Evolutionary conservation across 192 early-diverging fungal species (phyloP), one percentile per base, ranked within the genome.

Genomic region (Coemansia sp.): DNA sequence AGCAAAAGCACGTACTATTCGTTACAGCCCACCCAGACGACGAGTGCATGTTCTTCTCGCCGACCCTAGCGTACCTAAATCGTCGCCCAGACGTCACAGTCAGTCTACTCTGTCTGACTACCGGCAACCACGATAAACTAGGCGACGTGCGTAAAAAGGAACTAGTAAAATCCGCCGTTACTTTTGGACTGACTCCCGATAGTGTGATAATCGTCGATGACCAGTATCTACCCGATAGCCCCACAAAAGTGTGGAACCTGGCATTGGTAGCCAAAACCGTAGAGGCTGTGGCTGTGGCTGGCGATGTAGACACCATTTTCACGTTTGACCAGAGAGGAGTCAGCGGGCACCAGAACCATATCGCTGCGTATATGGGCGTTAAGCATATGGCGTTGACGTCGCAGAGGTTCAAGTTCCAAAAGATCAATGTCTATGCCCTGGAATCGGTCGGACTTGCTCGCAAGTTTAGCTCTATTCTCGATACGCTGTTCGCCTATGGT

Each of bases 1-100:
- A 65, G 43, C 72, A 77, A 67, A 79, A 77, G 40, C 79, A 79
- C 59, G 85, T 81, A 8, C 84, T 94, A 7, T 76, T 96, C 16
- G 82, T 95, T 15, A 95, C 89, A 18, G 93, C 96, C 8, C 96
- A 98, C 77, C 97, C 97, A 0, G 97, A 98, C 86, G 97, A 98
- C 78, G 97, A 98, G 71, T 95, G 94, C 87, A 97, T 97, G 95
- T 98, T 98, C 83, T 98, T 98, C 85, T 88, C 89, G 13, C 96
- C 96, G 0, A 93, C 93, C 10, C 68, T 96, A 1, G 71, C 88
- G 40, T 76, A 73, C 49, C 68, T 96, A 55, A 74, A 73, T 12
- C 79, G 72, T 40, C 70, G 78, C 20, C 74, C 77, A 20, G 87
- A 86, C 49, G 86, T 87, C 22, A 84, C 87, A 8, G 78, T 97